phyloP scores from a whole-genome alignment of 257 asterid species.

The Ballota nigra region DNA sequence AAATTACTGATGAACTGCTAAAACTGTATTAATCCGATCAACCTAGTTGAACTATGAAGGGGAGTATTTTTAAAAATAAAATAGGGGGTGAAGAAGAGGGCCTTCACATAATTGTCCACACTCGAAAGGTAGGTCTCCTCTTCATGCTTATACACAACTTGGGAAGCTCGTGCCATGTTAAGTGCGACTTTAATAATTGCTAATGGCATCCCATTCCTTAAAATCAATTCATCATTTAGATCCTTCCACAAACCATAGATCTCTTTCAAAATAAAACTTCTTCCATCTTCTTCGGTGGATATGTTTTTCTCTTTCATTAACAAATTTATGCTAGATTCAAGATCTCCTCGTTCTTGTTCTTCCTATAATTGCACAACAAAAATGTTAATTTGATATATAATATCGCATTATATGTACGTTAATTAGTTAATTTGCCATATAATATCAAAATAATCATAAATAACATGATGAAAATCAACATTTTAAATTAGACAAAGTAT shows the following conservation, averaged over 20 bases:
- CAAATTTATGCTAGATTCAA: slow-evolving; percentile 56
- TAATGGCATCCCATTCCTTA: slow-evolving; percentile 40
- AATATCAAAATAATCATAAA: no score
- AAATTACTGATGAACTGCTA: no score
- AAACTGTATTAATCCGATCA: no score
- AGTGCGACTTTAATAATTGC: slow-evolving; percentile 51
- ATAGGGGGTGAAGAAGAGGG: slow-evolving; percentile 66
- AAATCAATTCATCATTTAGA: slow-evolving; percentile 45
- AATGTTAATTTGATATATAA: not conserved
- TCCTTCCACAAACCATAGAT: slow-evolving; percentile 55
- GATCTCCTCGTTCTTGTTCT: slow-evolving; percentile 72
- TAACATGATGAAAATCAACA: no score
- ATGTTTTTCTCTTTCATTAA: slow-evolving; percentile 51
- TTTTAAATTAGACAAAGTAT: no score
- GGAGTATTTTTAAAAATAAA: no score
- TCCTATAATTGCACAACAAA: slow-evolving; percentile 35
- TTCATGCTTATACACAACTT: slow-evolving; percentile 71
- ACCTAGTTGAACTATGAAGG: no score
- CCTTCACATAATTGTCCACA: slow-evolving; percentile 67
- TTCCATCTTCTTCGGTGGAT: slow-evolving; percentile 43
- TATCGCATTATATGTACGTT: no score
- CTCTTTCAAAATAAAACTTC: slow-evolving; percentile 37
- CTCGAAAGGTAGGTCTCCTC: slow-evolving; percentile 57
- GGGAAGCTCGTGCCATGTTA: slow-evolving; percentile 77
- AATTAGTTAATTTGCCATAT: no score